Evolutionary conservation across 2,329 filamentous ascomycete genomes (phyloP).

Genomic region (Monosporascus sp.): DNA sequence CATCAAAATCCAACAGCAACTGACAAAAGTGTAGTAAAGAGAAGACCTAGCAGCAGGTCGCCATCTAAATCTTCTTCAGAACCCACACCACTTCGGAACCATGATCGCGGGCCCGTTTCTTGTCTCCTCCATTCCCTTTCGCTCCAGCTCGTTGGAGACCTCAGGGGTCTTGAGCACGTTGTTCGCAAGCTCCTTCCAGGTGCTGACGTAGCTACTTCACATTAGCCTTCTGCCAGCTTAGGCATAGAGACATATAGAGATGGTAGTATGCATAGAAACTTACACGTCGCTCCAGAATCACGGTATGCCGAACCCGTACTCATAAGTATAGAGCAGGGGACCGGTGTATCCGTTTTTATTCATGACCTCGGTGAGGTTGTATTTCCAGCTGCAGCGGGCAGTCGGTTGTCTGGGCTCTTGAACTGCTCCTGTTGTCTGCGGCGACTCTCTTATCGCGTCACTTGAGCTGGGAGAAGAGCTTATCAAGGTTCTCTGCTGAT

Average conservation of each 20-base stretch:
- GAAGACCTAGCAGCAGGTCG: no score
- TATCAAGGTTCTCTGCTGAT: no score
- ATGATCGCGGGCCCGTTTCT: neutral
- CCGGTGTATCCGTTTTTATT: conserved; percentile 2
- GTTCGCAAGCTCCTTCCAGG: neutral
- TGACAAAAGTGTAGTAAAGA: no score
- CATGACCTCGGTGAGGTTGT: conserved; percentile 3
- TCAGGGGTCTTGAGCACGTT: neutral
- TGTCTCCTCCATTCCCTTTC: neutral
- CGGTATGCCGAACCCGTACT: conserved; percentile 4
- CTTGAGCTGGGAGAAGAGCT: no score
- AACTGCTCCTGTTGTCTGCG: no score
- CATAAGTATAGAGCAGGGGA: conserved; percentile 4
- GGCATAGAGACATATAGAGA: neutral
- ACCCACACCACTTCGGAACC: no score
- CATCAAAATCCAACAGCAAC: no score
- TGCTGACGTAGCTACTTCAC: neutral
- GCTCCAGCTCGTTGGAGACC: neutral
- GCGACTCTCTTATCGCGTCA: no score
- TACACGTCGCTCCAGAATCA: conserved; percentile 11
- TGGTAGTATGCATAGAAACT: neutral
- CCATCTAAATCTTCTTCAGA: no score
- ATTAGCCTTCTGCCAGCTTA: neutral
- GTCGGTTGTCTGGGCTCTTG: no score
- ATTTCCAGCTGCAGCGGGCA: neutral